phyloP scores from a whole-genome alignment of 106 monocot genomes.

The Platanthera guangdongensis region DNA sequence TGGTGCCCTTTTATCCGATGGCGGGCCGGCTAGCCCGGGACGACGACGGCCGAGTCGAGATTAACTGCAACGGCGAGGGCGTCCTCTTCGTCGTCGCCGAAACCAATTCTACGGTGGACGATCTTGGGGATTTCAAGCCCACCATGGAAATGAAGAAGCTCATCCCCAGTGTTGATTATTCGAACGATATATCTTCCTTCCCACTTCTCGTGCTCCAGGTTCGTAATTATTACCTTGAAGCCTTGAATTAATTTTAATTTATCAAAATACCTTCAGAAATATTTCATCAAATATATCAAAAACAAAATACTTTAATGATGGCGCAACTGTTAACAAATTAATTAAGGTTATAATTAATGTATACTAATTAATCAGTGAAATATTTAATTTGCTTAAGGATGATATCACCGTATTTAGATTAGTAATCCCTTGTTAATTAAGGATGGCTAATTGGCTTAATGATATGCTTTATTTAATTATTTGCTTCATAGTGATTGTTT shows the following conservation, averaged over 20 bases:
- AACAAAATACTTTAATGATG: no score
- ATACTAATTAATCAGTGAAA: no score
- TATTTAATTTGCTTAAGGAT: no score
- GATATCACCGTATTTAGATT: no score
- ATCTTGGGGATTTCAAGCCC: constrained; percentile 86
- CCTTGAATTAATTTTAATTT: not conserved
- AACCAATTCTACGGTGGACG: constrained; percentile 35
- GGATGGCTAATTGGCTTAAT: no score
- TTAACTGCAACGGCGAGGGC: constrained; percentile 66
- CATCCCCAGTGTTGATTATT: constrained; percentile 75
- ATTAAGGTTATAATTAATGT: no score
- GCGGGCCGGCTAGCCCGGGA: constrained; percentile 72
- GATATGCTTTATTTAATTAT: no score
- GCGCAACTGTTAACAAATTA: no score
- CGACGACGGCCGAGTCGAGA: constrained; percentile 84
- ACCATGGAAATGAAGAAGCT: constrained; percentile 85
- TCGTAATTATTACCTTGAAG: constrained; percentile 8
- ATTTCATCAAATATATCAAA: no score
- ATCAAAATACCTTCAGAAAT: not conserved
- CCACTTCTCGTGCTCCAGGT: constrained; percentile 82
- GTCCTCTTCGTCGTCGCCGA: constrained; percentile 82
- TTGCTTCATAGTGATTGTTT: no score
- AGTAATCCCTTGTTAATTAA: no score
- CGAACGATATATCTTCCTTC: constrained; percentile 56
- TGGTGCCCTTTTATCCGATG: constrained; percentile 95